Evolutionary conservation across 1,284 basidiomycete species (phyloP), one percentile per base, ranked within the genome.

Genomic region (Ganoderma sinense): DNA sequence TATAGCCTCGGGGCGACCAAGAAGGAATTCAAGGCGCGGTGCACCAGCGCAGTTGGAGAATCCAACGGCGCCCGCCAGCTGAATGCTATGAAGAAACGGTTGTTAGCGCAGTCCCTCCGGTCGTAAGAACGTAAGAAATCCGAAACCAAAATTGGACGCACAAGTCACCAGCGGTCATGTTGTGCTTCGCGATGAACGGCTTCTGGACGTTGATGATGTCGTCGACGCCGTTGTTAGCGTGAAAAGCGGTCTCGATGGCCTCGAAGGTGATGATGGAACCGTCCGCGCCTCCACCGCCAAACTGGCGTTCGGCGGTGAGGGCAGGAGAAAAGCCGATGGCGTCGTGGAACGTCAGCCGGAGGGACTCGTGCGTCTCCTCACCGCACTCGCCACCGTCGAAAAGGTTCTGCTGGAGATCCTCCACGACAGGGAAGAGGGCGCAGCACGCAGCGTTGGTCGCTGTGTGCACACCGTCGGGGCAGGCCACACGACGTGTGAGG

Each of bases 361-460:
- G 74, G 43, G 75, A 70, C 66, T 80, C 79, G 69, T 77, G 79
- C 16, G 74, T 75, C 48, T 80, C 76, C 53, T 78, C 75, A 23
- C 76, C 75, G 65, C 77, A 76, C 56, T 62, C 63, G 51, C 65
- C 69, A 64, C 71, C 71, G 51, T 82, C 80, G 74, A 82, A 82
- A 14, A 84, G 77, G 72, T 82, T 79, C 41, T 73, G 59, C 73
- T 83, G 82, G 51, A 84, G 74, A 60, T 81, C 80, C 18, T 82
- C 79, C 18, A 79, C 75, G 29, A 82, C 74, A 40, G 82, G 76
- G 78, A 83, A 83, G 59, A 78, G 74, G 61, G 77, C 73, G 70
- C 82, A 83, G 75, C 83, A 84, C 7, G 82, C 82, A 29, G 74
- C 78, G 69, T 83, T 82, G 1, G 80, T 75, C 33, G 80, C 82